A percentile compares a stretch with the other conserved stretches of the same genome.
These are phyloP conservation scores for Curvularia sp. DNA, from an alignment of 2,329 filamentous ascomycete species.

Conservation along the genomic window DNA sequence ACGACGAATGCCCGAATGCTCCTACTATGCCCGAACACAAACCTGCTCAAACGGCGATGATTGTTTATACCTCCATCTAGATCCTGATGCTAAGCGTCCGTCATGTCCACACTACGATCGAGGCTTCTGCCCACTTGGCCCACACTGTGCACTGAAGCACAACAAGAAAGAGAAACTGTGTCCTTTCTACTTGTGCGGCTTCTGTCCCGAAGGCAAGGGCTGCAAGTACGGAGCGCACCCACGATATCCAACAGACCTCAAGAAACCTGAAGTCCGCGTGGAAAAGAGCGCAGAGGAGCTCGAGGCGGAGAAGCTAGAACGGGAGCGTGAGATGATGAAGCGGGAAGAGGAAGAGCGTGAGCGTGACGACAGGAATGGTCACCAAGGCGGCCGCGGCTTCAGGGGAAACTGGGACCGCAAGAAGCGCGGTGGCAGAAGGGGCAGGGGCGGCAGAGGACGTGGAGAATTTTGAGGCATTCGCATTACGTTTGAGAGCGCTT, in stretches of 20 bases:
- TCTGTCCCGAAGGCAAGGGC: conserved; percentile 82
- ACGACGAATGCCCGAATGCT: conserved; percentile 97
- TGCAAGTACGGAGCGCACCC: conserved; percentile 87
- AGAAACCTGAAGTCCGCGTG: conserved; percentile 65
- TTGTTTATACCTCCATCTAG: conserved; percentile 90
- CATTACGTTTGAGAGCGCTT: background rate
- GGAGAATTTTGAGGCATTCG: conserved; percentile 22
- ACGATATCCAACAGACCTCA: conserved; percentile 75
- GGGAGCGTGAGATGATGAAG: conserved; percentile 57
- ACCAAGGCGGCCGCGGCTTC: conserved; percentile 40
- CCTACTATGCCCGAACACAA: conserved; percentile 90
- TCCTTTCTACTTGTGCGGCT: conserved; percentile 86
- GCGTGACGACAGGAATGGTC: conserved; percentile 45
- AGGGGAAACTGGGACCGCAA: conserved; percentile 48
- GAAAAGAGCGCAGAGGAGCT: conserved; percentile 77
- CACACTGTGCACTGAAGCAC: conserved; percentile 86
- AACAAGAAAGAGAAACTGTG: conserved; percentile 78
- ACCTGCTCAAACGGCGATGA: conserved; percentile 98
- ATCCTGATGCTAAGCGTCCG: conserved; percentile 73
- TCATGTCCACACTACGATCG: conserved; percentile 83
- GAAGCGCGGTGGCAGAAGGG: conserved; percentile 39
- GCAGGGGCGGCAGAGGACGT: conserved; percentile 33
- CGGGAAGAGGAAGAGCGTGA: conserved; percentile 53
- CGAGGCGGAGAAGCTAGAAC: conserved; percentile 62
- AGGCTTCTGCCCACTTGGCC: conserved; percentile 92